A percentile compares a stretch with the other conserved stretches of the same genome.
Conservation (phyloP, 2,329 filamentous ascomycete genomes). For the Zelopaecilomyces penicillatus region DNA sequence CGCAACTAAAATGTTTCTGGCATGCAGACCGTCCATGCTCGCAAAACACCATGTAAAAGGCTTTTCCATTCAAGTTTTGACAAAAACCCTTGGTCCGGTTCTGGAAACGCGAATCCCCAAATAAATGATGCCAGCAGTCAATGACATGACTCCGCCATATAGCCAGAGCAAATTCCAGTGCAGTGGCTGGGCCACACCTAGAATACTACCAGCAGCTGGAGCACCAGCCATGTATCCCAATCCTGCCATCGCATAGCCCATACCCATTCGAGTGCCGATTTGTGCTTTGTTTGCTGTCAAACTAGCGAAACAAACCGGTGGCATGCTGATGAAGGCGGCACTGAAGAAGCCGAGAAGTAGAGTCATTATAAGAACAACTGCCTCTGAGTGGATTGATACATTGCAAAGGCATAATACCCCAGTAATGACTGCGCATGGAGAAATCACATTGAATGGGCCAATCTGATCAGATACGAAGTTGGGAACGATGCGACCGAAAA, state of each 20-base stretch:
- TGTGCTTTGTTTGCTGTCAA: conserved; percentile 32
- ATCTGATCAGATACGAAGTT: conserved; percentile 25
- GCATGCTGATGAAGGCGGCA: conserved; percentile 34
- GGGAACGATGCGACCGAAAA: conserved; percentile 37
- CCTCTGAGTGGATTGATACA: conserved; percentile 24
- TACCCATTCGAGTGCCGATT: conserved; percentile 34
- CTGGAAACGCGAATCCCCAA: no score
- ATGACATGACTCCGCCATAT: neutral
- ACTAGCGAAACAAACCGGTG: conserved; percentile 28
- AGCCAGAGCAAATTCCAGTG: neutral
- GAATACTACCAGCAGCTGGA: conserved; percentile 25
- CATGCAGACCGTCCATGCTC: no score
- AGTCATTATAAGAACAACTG: conserved; percentile 24
- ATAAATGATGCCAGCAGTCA: neutral
- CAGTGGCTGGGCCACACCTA: conserved; percentile 10
- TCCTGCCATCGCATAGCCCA: conserved; percentile 24
- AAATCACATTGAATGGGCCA: conserved; percentile 28
- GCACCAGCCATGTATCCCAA: conserved; percentile 26
- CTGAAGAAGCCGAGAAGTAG: conserved; percentile 33
- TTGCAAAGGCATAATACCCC: conserved; percentile 27
- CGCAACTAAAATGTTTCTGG: no score
- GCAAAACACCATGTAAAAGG: no score
- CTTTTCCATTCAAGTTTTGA: no score
- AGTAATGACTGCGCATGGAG: conserved; percentile 18
- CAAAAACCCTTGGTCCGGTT: no score